Conservation (phyloP, 2,329 filamentous ascomycete species). For the Ophiognomonia clavigignenti-juglandacearum region DNA sequence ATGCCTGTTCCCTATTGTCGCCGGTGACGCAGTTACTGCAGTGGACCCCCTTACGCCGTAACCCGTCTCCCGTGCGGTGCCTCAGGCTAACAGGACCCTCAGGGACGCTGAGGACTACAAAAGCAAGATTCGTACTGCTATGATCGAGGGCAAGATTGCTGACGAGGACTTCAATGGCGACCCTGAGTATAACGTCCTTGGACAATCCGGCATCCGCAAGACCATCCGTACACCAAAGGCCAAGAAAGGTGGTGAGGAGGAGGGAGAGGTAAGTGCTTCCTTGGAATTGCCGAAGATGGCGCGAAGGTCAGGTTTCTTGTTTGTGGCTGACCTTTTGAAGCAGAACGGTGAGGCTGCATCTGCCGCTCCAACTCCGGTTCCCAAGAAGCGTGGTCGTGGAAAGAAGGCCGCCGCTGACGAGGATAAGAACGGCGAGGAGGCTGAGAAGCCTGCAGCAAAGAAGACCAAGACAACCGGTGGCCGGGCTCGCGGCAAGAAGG, state of each 20-base stretch:
- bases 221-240: slow-evolving; percentile 31
- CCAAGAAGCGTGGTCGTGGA: slow-evolving; percentile 30
- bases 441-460: slow-evolving; percentile 30
- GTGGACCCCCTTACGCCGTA: no score
- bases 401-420: slow-evolving; percentile 28
- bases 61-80: no score
- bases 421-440: slow-evolving; percentile 24
- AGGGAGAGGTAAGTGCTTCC: slow-evolving; percentile 15
- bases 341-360: slow-evolving; percentile 19
- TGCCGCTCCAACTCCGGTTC: slow-evolving; percentile 23
- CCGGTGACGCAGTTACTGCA: no score
- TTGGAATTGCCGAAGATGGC: no score
- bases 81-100: slow-evolving; percentile 5
- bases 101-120: slow-evolving; percentile 55
- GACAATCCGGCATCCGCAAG: slow-evolving; percentile 60
- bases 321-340: no score
- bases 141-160: slow-evolving; percentile 75
- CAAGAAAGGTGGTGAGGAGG: slow-evolving; percentile 28
- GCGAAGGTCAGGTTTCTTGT: no score
- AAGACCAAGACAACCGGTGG: slow-evolving; percentile 3
- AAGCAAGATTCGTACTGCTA: slow-evolving; percentile 66
- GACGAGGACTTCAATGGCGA: slow-evolving; percentile 86
- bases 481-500: slow-evolving; percentile 1
- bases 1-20: background rate
- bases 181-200: slow-evolving; percentile 65